Base-by-base conservation (phyloP, 495 filamentous ascomycete genomes). In the Margaritispora aquatica region DNA sequence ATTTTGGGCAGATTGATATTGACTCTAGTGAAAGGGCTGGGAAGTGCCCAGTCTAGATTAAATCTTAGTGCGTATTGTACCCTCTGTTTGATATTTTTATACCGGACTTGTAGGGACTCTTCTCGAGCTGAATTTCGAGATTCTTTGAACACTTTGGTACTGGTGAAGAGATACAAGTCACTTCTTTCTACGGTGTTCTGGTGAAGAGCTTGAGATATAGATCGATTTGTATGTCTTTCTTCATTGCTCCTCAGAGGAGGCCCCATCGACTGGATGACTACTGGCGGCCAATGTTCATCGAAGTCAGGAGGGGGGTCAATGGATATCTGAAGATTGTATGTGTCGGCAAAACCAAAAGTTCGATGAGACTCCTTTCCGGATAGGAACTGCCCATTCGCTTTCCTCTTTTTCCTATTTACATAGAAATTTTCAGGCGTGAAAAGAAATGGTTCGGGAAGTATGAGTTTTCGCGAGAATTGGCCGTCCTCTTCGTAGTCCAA, bases 361-460 rank as follows among this genome's bases (percentile, higher is more conserved):
- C 68, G 15, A 0, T 38, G n/a, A 8, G 17, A 4, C 15, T 51
- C 22, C 1, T 54, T 49, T n/a, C 38, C 38, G 2, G 38, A 44
- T n/a, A 44, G 19, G 17, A 24, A 44, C 41, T 63, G 54, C 15
- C 34, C 51, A 20, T 61, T 52, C 23, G 29, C 41, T 23, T 64
- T 63, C 21, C 74, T 70, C 50, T 73, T 71, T 49, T 71, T 70
- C 21, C 76, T 70, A 26, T 77, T 70, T 41, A 80, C 66, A 24
- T 64, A 72, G 38, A 82, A 73, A 23, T 77, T 77, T 20, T 77
- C 72, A 26, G 73, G 64, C 5, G 75, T 72, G 41, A 82, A 69
- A 26, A 72, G 59, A 51, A 82, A 80, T 10, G 78, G 77, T 4
- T 71, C 60, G 11, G 71, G 67, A 26, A 74, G 60, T 56, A 73